Conservation (phyloP, 1,284 basidiomycete genomes). For the Spongiforma sp. region DNA sequence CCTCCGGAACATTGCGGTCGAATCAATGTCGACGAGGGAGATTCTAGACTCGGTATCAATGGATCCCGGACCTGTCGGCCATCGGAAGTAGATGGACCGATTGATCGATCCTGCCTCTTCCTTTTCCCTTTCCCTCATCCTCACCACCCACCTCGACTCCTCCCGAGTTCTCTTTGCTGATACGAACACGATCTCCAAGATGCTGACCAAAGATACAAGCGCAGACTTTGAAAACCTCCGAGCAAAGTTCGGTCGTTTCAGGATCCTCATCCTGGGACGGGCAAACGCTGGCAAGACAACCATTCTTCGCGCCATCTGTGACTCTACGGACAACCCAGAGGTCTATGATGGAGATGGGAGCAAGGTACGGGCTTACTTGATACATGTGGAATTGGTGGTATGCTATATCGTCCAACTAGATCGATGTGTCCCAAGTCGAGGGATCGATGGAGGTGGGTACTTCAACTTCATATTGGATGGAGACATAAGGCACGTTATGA, state of each 20-base stretch:
- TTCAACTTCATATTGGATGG: not conserved
- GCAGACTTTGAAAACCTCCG: not conserved
- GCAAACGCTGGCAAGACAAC: not conserved
- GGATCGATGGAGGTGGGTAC: not conserved
- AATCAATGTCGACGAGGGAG: too few species aligned
- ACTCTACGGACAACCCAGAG: not conserved
- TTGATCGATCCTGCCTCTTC: too few species aligned
- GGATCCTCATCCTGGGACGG: not conserved
- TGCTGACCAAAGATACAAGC: not conserved
- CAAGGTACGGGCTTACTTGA: not conserved
- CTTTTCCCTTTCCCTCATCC: too few species aligned
- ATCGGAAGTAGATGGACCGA: too few species aligned
- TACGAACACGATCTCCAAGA: too few species aligned
- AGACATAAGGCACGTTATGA: not conserved
- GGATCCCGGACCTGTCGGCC: too few species aligned
- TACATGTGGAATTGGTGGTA: not conserved
- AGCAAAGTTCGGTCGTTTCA: not conserved
- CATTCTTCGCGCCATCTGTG: not conserved
- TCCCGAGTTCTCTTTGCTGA: too few species aligned
- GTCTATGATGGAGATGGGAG: not conserved
- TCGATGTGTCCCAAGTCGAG: not conserved
- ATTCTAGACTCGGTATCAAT: too few species aligned
- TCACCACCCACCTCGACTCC: too few species aligned
- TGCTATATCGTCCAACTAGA: not conserved
- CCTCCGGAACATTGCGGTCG: too few species aligned